Evolutionary conservation across 306 rosid species (phyloP).

Genomic region (Vigna reflexopilosa): DNA sequence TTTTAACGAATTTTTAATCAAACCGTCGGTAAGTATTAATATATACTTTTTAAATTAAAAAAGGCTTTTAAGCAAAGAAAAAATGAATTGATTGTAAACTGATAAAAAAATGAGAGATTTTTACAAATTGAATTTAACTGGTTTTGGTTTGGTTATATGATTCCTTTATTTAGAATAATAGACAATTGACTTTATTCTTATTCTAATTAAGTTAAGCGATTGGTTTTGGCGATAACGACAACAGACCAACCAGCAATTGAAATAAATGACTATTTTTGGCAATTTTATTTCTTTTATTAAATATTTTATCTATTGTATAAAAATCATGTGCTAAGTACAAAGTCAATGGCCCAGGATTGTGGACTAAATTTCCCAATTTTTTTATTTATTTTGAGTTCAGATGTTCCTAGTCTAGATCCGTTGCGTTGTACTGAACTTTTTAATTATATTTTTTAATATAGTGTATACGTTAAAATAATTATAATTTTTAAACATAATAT

Average conservation of each 20-base stretch:
- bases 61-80: no score
- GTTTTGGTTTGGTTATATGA: constrained; percentile 11
- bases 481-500: no score
- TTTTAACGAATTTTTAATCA: no score
- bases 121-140: not conserved
- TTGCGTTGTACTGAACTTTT: no score
- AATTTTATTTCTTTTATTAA: not conserved
- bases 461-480: no score
- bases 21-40: no score
- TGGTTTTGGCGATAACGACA: constrained; percentile 32
- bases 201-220: constrained; percentile 1
- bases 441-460: no score
- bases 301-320: constrained; percentile 9
- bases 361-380: not conserved
- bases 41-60: no score
- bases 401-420: constrained; percentile 22
- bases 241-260: not conserved
- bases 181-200: constrained; percentile 8
- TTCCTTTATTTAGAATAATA: not conserved
- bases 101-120: not conserved
- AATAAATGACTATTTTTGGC: not conserved
- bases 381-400: not conserved
- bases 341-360: constrained; percentile 35
- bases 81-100: constrained; percentile 13
- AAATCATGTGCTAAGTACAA: constrained; percentile 11